These are phyloP conservation scores for Cladosporium sp. DNA, from an alignment of 2,329 filamentous ascomycete genomes.

Conservation along the genomic window DNA sequence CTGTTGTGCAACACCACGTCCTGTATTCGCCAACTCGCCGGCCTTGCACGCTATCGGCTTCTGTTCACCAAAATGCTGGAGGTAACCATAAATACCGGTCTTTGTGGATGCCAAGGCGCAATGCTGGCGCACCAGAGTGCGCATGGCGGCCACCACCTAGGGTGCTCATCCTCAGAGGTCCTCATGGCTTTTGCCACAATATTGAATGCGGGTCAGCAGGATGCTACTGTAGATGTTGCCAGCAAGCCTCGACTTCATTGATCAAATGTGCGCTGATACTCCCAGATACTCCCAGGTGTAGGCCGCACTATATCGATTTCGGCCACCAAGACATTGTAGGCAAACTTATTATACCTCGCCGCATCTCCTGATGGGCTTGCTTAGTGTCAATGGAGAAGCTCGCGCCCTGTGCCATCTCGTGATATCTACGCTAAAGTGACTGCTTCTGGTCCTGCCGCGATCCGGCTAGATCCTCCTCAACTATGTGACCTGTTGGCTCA, in stretches of 20 bases:
- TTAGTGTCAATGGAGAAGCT: not conserved
- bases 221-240: not conserved
- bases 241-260: not conserved
- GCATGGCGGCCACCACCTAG: not conserved
- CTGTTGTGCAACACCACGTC: not conserved
- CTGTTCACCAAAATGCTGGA: no score
- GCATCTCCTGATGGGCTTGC: not conserved
- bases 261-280: not conserved
- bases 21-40: not conserved
- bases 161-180: not conserved
- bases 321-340: not conserved
- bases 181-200: not conserved
- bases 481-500: not conserved
- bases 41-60: not conserved
- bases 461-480: not conserved
- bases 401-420: not conserved
- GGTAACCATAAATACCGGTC: no score
- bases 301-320: not conserved
- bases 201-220: not conserved
- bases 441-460: not conserved
- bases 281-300: not conserved
- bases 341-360: not conserved
- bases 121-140: not conserved
- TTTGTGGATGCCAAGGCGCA: no score
- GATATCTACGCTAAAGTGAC: not conserved